A percentile compares a stretch with the other conserved stretches of the same genome.
phyloP scores from a whole-genome alignment of 202 grass and related monocot genomes.

The Musa balbisiana region DNA sequence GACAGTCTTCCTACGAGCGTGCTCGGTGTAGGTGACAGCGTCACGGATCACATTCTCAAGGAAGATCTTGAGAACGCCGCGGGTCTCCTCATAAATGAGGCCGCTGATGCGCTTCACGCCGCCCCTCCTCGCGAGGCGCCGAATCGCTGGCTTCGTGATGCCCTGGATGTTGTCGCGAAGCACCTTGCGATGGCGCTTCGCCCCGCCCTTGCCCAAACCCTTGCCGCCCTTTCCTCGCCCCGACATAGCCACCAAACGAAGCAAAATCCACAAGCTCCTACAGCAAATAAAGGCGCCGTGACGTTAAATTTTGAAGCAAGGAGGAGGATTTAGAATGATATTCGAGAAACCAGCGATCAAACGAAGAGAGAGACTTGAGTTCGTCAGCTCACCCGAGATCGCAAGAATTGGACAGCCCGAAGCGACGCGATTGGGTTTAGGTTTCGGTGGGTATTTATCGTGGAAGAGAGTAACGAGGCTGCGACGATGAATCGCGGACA shows the following conservation, averaged over 20 bases:
- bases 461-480: not conserved
- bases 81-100: slow-evolving; percentile 4
- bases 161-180: slow-evolving; percentile 6
- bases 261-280: not conserved
- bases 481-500: not conserved
- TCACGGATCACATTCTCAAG: not conserved
- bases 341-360: too few relatives aligned
- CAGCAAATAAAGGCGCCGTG: not conserved
- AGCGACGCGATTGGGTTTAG: too few relatives aligned
- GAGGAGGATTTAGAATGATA: not conserved
- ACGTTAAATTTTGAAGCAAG: not conserved
- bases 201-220: not conserved
- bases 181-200: slow-evolving; percentile 2
- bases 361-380: too few relatives aligned
- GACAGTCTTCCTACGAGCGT: slow-evolving; percentile 6
- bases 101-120: slow-evolving; percentile 11
- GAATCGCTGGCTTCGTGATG: not conserved
- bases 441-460: too few relatives aligned
- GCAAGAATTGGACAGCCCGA: too few relatives aligned
- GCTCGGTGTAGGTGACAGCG: slow-evolving; percentile 1
- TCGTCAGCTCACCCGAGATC: too few relatives aligned
- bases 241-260: not conserved
- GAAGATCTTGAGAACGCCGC: slow-evolving; percentile 2
- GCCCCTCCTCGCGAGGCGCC: slow-evolving; percentile 1
- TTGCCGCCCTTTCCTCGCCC: slow-evolving; percentile 5